Conservation (phyloP, 2,329 filamentous ascomycete genomes). For the Aspergillus terreus region DNA sequence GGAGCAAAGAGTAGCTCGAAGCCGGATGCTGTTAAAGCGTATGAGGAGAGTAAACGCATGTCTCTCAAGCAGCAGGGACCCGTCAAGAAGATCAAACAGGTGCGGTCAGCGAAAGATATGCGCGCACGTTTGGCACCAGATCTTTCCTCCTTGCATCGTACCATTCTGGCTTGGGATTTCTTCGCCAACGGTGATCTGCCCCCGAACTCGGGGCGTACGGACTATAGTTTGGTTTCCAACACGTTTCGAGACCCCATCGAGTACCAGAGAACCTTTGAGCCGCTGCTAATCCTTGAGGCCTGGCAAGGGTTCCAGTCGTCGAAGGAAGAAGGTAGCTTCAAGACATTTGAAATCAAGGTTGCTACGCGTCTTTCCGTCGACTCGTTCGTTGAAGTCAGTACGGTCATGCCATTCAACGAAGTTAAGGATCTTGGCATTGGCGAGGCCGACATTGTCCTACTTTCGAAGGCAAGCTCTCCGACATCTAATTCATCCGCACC, state of each 20-base stretch:
- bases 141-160: constrained; percentile 77
- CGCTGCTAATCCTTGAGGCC: constrained; percentile 84
- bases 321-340: constrained; percentile 78
- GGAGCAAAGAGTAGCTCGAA: constrained; percentile 40
- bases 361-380: constrained; percentile 86
- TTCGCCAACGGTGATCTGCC: constrained; percentile 87
- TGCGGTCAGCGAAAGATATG: constrained; percentile 87
- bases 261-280: constrained; percentile 88
- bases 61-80: constrained; percentile 63
- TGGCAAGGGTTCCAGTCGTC: constrained; percentile 92
- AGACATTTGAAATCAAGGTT: constrained; percentile 82
- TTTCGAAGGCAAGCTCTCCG: constrained; percentile 72
- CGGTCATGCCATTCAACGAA: constrained; percentile 67
- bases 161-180: constrained; percentile 90
- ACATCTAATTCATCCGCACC: constrained; percentile 62
- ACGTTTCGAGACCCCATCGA: constrained; percentile 71
- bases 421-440: constrained; percentile 68
- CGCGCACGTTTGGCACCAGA: constrained; percentile 87
- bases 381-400: constrained; percentile 87
- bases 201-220: constrained; percentile 64
- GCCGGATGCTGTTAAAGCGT: constrained; percentile 42
- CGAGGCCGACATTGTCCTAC: constrained; percentile 84
- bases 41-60: constrained; percentile 44
- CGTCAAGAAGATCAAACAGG: constrained; percentile 76
- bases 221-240: constrained; percentile 72